phyloP scores from a whole-genome alignment of 2,329 filamentous ascomycete species.

The Davidsoniella eucalypti region DNA sequence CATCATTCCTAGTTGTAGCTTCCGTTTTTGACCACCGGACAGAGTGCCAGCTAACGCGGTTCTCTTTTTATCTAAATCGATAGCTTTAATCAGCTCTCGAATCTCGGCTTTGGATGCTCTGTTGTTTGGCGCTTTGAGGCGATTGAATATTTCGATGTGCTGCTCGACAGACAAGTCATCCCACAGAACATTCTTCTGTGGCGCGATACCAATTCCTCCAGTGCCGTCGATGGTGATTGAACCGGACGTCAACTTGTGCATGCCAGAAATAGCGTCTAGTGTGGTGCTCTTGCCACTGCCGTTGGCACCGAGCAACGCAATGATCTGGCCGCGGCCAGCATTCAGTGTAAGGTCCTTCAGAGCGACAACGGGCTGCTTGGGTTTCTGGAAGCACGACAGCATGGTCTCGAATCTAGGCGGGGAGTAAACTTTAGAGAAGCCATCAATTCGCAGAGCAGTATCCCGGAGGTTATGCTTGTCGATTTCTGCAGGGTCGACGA shows the following conservation, averaged over 20 bases:
- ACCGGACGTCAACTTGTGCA: slow-evolving; percentile 61
- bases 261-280: slow-evolving; percentile 70
- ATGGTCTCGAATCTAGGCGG: slow-evolving; percentile 29
- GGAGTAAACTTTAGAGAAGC: slow-evolving; percentile 63
- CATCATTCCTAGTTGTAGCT: slow-evolving; percentile 89
- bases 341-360: slow-evolving; percentile 58
- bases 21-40: slow-evolving; percentile 82
- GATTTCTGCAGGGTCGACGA: slow-evolving; percentile 18
- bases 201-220: slow-evolving; percentile 70
- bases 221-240: slow-evolving; percentile 61
- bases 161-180: slow-evolving; percentile 73
- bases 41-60: slow-evolving; percentile 58
- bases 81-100: slow-evolving; percentile 44
- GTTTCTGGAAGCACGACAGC: slow-evolving; percentile 17
- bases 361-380: slow-evolving; percentile 45
- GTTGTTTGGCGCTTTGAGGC: slow-evolving; percentile 49
- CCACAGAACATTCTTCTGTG: slow-evolving; percentile 91
- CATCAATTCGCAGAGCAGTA: slow-evolving; percentile 49
- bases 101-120: slow-evolving; percentile 43
- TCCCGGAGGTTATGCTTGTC: slow-evolving; percentile 13
- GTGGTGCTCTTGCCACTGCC: slow-evolving; percentile 85
- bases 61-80: slow-evolving; percentile 62
- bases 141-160: slow-evolving; percentile 71
- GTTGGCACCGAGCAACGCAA: slow-evolving; percentile 76
- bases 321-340: slow-evolving; percentile 63